phyloP scores from a whole-genome alignment of 2,329 filamentous ascomycete genomes.

The Venturia oleaginea region DNA sequence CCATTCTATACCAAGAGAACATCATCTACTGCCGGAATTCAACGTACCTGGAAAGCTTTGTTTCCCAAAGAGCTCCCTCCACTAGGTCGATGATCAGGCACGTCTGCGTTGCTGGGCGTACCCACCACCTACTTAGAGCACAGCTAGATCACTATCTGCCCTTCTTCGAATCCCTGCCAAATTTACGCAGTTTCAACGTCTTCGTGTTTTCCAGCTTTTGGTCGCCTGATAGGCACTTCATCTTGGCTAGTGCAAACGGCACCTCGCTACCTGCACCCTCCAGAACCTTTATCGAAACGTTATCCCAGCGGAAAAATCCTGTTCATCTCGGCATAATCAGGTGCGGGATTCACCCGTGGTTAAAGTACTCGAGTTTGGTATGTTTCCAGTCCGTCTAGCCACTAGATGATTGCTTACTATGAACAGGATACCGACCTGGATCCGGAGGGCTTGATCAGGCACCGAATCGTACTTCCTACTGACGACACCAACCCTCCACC shows the following conservation, averaged over 20 bases:
- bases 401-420: not conserved
- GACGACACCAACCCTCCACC: not conserved
- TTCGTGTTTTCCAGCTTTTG: too few species aligned
- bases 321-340: not conserved
- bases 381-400: not conserved
- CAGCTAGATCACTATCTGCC: not conserved
- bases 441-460: not conserved
- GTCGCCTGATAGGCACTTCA: not conserved
- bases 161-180: not conserved
- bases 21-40: not conserved
- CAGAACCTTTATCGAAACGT: not conserved
- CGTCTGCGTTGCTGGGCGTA: not conserved
- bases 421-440: not conserved
- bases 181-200: not conserved
- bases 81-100: not conserved
- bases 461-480: not conserved
- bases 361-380: not conserved
- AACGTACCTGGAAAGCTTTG: not conserved
- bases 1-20: constrained; percentile 6
- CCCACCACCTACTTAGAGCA: not conserved
- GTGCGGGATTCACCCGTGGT: not conserved
- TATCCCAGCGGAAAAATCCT: not conserved
- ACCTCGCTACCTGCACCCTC: not conserved
- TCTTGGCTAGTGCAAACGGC: not conserved
- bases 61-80: not conserved